A percentile compares a stretch with the other conserved stretches of the same genome.
Conservation (phyloP, 768 basidiomycete genomes). For the Sporobolomyces phaffii region DNA sequence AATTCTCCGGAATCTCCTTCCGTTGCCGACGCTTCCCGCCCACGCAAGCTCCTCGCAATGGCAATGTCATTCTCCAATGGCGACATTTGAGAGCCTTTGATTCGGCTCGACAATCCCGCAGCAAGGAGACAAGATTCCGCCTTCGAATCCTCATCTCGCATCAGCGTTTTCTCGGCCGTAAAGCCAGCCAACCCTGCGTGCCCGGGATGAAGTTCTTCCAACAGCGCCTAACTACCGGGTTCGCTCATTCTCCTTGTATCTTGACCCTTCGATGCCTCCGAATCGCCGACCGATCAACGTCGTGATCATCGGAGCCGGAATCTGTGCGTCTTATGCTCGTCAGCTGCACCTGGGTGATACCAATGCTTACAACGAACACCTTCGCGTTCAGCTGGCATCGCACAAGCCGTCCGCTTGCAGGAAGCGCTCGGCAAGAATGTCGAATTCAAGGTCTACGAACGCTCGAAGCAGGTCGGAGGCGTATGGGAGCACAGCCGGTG, state of each 20-base stretch:
- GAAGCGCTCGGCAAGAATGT: constrained; percentile 21
- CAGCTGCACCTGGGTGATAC: not conserved
- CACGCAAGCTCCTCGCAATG: too few relatives aligned
- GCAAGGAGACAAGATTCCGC: too few relatives aligned
- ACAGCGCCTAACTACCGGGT: not conserved
- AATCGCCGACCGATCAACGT: not conserved
- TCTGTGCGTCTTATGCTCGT: not conserved
- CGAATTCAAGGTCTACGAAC: constrained; percentile 24
- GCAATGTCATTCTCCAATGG: too few relatives aligned
- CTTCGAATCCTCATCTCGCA: not conserved
- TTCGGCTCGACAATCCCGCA: too few relatives aligned
- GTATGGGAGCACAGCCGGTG: constrained; percentile 29
- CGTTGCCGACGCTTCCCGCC: too few relatives aligned
- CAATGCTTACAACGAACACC: too few relatives aligned
- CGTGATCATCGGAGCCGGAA: constrained; percentile 28
- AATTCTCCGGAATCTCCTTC: too few relatives aligned
- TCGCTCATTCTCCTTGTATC: too few relatives aligned
- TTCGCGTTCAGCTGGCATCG: constrained; percentile 30
- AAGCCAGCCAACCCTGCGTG: too few relatives aligned
- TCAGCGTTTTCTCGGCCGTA: not conserved
- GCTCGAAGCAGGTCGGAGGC: constrained; percentile 5
- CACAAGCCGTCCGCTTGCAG: constrained; percentile 30
- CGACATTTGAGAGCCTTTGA: too few relatives aligned
- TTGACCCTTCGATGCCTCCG: not conserved
- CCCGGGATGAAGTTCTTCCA: too few relatives aligned